phyloP scores from a whole-genome alignment of 208 protist species.

The Acanthamoeba divionensis region DNA sequence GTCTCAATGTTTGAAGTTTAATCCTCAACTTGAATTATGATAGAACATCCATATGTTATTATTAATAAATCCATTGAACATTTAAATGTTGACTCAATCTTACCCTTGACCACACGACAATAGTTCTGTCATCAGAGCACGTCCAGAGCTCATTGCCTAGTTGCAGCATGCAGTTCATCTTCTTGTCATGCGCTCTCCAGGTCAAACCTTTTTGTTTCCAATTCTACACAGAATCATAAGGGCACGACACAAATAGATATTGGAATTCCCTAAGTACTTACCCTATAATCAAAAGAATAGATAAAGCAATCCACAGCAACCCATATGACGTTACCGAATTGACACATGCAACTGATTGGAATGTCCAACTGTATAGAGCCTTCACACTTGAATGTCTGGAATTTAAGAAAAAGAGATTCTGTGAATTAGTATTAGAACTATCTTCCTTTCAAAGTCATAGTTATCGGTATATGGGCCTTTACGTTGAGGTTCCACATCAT shows the following conservation, averaged over 20 bases:
- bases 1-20: constrained; percentile 1
- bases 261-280: background rate
- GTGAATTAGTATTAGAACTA: background rate
- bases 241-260: background rate
- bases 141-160: background rate
- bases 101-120: background rate
- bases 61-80: background rate
- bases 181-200: constrained; percentile 15
- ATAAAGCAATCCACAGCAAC: background rate
- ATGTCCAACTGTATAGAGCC: constrained; percentile 40
- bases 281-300: constrained; percentile 17
- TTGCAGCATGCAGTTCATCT: background rate
- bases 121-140: background rate
- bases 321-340: background rate
- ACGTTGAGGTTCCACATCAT: constrained; percentile 48
- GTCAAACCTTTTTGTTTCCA: background rate
- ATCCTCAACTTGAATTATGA: background rate
- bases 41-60: background rate
- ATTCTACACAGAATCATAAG: background rate
- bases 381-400: background rate
- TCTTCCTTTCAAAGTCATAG: background rate
- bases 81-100: background rate
- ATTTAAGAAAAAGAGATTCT: background rate
- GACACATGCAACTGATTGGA: background rate
- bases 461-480: background rate